A percentile compares a stretch with the other conserved stretches of the same genome.
phyloP scores from a whole-genome alignment of 2,329 filamentous ascomycete species.

The Alternaria sp. region DNA sequence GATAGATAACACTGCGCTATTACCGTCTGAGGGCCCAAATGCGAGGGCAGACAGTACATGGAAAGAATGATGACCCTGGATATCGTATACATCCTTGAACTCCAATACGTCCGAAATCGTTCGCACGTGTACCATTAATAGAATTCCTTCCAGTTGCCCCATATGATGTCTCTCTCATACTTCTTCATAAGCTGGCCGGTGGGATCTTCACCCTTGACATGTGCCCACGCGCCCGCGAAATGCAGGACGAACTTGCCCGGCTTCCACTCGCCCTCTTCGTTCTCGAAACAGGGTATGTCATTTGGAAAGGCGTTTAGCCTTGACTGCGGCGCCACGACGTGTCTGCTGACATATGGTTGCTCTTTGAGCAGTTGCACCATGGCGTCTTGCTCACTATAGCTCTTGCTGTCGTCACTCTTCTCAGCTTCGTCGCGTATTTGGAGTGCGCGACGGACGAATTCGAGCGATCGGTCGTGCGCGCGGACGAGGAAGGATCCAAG shows the following conservation, averaged over 20 bases:
- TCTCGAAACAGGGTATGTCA: conserved; percentile 49
- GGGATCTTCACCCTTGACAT: conserved; percentile 47
- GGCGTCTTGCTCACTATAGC: conserved; percentile 47
- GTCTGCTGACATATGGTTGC: conserved; percentile 27
- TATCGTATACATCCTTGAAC: neutral
- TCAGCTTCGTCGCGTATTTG: conserved; percentile 33
- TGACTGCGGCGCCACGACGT: conserved; percentile 44
- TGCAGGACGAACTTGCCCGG: conserved; percentile 48
- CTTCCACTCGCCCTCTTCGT: conserved; percentile 36
- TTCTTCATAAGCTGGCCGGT: conserved; percentile 49
- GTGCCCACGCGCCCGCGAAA: conserved; percentile 52
- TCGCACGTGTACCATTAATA: conserved; percentile 14
- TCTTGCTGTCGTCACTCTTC: conserved; percentile 26
- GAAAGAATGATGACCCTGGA: neutral
- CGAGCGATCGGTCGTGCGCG: conserved; percentile 42
- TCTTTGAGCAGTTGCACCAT: conserved; percentile 43
- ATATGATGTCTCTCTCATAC: conserved; percentile 42
- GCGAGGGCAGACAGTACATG: neutral
- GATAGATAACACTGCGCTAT: neutral
- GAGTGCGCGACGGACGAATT: conserved; percentile 41
- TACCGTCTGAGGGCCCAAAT: neutral
- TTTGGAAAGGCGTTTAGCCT: conserved; percentile 50
- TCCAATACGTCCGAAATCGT: neutral
- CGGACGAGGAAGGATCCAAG: conserved; percentile 49
- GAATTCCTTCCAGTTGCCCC: conserved; percentile 43